Evolutionary conservation across 2,329 filamentous ascomycete species (phyloP).

Genomic region (Canariomyces notabilis): DNA sequence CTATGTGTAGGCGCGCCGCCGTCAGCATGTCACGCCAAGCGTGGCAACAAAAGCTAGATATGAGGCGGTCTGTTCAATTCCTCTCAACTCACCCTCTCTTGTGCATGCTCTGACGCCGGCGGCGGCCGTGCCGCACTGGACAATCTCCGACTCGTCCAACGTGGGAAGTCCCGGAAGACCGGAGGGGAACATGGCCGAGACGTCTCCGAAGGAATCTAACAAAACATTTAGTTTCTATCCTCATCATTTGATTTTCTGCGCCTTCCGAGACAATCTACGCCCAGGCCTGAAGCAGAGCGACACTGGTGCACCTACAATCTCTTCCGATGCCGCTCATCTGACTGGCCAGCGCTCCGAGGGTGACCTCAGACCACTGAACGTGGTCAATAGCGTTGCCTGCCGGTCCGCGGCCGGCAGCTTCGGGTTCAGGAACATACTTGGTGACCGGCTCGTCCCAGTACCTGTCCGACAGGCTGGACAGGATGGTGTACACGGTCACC

Average conservation of each 20-base stretch:
- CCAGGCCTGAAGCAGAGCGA: not conserved
- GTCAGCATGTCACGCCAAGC: too few species aligned
- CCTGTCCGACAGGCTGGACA: constrained; percentile 34
- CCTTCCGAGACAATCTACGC: too few species aligned
- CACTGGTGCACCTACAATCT: constrained; percentile 9
- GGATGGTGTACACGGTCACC: constrained; percentile 36
- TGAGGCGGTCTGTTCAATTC: not conserved
- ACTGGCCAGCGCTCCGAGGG: constrained; percentile 16
- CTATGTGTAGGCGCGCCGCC: too few species aligned
- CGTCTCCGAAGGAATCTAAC: too few species aligned
- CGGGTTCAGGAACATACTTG: constrained; percentile 37
- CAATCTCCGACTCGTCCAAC: constrained; percentile 1
- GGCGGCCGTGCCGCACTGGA: not conserved
- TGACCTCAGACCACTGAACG: constrained; percentile 18
- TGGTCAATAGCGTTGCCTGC: constrained; percentile 1
- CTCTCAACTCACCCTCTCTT: constrained; percentile 3
- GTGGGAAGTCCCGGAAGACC: not conserved
- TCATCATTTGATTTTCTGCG: not conserved
- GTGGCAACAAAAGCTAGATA: too few species aligned
- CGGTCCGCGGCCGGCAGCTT: constrained; percentile 4
- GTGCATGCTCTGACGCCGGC: constrained; percentile 3
- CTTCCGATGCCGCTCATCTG: constrained; percentile 17
- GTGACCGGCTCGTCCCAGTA: constrained; percentile 37
- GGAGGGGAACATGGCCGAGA: too few species aligned
- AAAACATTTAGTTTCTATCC: too few species aligned